Evolutionary conservation across 2,329 filamentous ascomycete species (phyloP).

Genomic region (Aspergillus sp.): DNA sequence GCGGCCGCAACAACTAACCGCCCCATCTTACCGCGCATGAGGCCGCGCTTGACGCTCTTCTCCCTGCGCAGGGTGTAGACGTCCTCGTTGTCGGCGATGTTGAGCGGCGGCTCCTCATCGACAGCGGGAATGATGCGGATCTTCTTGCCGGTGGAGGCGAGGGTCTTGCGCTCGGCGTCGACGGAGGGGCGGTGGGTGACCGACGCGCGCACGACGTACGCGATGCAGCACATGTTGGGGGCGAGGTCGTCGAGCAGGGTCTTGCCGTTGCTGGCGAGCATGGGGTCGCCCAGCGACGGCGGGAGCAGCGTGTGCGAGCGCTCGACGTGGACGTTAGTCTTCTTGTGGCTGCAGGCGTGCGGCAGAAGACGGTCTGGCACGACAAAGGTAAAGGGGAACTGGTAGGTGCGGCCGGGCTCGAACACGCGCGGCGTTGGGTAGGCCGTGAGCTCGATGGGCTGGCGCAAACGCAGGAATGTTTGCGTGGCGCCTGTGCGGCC

Average conservation of each 20-base stretch:
- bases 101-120: constrained; percentile 59
- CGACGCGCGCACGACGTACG: constrained; percentile 54
- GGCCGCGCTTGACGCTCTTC: constrained; percentile 60
- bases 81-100: constrained; percentile 44
- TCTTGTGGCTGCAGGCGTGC: constrained; percentile 55
- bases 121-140: constrained; percentile 59
- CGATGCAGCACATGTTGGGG: constrained; percentile 61
- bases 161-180: constrained; percentile 27
- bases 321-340: constrained; percentile 51
- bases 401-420: constrained; percentile 54
- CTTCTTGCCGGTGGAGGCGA: constrained; percentile 54
- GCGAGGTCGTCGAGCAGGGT: constrained; percentile 58
- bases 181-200: constrained; percentile 25
- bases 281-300: constrained; percentile 60
- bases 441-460: constrained; percentile 54
- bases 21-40: constrained; percentile 57
- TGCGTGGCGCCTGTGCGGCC: constrained; percentile 57
- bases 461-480: constrained; percentile 60
- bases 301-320: constrained; percentile 58
- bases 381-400: constrained; percentile 63
- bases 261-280: constrained; percentile 50
- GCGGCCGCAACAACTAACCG: constrained; percentile 55
- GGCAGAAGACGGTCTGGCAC: constrained; percentile 61
- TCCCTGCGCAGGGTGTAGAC: constrained; percentile 55
- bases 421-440: constrained; percentile 56